phyloP scores from a whole-genome alignment of 2,329 filamentous ascomycete species.

The Penicillium expansum region DNA sequence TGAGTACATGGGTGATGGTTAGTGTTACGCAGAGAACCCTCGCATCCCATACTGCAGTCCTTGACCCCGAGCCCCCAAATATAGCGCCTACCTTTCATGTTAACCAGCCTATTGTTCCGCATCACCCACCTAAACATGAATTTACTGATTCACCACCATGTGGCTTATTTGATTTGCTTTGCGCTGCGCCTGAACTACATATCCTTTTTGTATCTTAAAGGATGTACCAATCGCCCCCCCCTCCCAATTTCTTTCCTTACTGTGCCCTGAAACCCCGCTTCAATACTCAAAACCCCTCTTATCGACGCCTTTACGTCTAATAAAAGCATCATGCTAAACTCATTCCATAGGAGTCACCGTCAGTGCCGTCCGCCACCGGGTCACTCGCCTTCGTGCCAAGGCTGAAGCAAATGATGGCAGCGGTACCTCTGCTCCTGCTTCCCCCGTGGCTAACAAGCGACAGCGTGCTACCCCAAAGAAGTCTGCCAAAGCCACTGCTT shows the following conservation, averaged over 20 bases:
- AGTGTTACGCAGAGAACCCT: neutral
- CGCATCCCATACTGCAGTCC: neutral
- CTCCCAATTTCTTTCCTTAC: neutral
- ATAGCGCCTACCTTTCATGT: neutral
- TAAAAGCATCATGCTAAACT: neutral
- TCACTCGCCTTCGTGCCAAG: neutral
- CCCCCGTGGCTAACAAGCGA: neutral
- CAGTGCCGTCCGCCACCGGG: neutral
- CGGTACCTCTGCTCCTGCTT: neutral
- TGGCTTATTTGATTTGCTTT: no score
- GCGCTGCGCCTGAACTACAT: neutral
- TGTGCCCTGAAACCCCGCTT: no score
- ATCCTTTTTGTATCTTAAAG: no score
- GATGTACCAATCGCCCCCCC: no score
- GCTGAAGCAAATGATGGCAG: neutral
- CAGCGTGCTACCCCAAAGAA: neutral
- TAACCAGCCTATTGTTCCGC: neutral
- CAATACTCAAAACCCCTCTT: neutral
- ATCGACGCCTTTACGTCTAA: accelerated
- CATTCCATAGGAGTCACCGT: neutral
- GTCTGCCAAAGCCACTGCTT: neutral
- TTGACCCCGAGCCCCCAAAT: neutral
- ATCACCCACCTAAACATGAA: no score
- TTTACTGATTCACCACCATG: no score
- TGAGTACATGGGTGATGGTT: neutral